Evolutionary conservation across 2,329 filamentous ascomycete genomes (phyloP).

Genomic region (Dactylellina parvicollis): DNA sequence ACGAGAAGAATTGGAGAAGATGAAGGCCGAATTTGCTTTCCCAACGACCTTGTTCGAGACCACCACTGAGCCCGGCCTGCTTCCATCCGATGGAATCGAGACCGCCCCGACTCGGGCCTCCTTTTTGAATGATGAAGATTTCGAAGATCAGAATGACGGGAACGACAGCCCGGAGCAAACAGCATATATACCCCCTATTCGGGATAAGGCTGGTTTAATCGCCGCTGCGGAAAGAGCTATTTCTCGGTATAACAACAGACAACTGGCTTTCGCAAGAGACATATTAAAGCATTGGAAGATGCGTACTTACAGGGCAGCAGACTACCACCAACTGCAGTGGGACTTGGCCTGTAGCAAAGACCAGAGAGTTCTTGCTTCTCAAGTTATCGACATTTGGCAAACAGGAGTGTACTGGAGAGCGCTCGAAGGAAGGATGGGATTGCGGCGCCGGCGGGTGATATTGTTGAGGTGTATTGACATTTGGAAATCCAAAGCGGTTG

Average conservation of each 20-base stretch:
- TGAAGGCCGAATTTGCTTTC: slow-evolving; percentile 53
- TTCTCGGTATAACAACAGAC: slow-evolving; percentile 27
- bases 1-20: slow-evolving; percentile 40
- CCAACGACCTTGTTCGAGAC: slow-evolving; percentile 45
- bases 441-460: slow-evolving; percentile 17
- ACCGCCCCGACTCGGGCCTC: slow-evolving; percentile 38
- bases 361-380: slow-evolving; percentile 39
- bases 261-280: slow-evolving; percentile 29
- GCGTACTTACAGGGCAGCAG: slow-evolving; percentile 23
- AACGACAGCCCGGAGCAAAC: slow-evolving; percentile 34
- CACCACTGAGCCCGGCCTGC: slow-evolving; percentile 20
- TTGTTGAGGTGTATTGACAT: slow-evolving; percentile 30
- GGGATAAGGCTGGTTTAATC: slow-evolving; percentile 37
- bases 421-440: slow-evolving; percentile 25
- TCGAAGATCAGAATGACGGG: slow-evolving; percentile 45
- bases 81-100: slow-evolving; percentile 37
- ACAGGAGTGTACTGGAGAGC: slow-evolving; percentile 37
- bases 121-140: slow-evolving; percentile 46
- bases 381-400: slow-evolving; percentile 48
- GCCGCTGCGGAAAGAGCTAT: slow-evolving; percentile 46
- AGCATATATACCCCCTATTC: slow-evolving; percentile 41
- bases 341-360: slow-evolving; percentile 51
- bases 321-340: slow-evolving; percentile 49
- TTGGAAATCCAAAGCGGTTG: slow-evolving; percentile 38
- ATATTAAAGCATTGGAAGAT: slow-evolving; percentile 37